phyloP scores from a whole-genome alignment of 2,329 filamentous ascomycete genomes.

The Akanthomyces muscarius region DNA sequence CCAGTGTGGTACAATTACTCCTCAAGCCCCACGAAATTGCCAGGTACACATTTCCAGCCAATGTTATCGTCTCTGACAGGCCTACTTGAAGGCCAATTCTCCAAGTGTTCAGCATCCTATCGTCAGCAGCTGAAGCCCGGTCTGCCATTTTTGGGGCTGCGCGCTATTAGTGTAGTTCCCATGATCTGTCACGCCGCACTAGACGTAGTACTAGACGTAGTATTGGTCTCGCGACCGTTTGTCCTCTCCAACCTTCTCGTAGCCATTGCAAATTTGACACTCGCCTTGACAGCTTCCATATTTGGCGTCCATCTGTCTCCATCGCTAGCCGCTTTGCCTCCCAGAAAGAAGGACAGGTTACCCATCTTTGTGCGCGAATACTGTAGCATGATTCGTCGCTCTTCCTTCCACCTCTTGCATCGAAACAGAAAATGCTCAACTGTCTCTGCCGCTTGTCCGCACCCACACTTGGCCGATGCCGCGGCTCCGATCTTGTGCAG shows the following conservation, averaged over 20 bases:
- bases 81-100: not conserved
- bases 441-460: not conserved
- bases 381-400: not conserved
- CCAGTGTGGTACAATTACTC: not conserved
- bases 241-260: conserved; percentile 4
- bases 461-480: not conserved
- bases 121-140: not conserved
- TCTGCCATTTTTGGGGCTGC: not conserved
- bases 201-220: not conserved
- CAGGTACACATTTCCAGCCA: not conserved
- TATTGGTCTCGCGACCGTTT: not conserved
- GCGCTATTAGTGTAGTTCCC: not conserved
- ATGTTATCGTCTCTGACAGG: not conserved
- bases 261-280: conserved; percentile 9
- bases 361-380: not conserved
- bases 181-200: not conserved
- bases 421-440: not conserved
- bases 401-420: not conserved
- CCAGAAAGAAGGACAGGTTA: conserved; percentile 4
- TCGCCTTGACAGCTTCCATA: conserved; percentile 5
- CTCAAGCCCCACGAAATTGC: not conserved
- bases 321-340: conserved; percentile 2
- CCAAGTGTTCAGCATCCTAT: conserved; percentile 6
- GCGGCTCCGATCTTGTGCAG: not conserved
- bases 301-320: not conserved